Evolutionary conservation across 495 filamentous ascomycete genomes (phyloP), one percentile per base, ranked within the genome.

Genomic region (Penicillium odoratum): DNA sequence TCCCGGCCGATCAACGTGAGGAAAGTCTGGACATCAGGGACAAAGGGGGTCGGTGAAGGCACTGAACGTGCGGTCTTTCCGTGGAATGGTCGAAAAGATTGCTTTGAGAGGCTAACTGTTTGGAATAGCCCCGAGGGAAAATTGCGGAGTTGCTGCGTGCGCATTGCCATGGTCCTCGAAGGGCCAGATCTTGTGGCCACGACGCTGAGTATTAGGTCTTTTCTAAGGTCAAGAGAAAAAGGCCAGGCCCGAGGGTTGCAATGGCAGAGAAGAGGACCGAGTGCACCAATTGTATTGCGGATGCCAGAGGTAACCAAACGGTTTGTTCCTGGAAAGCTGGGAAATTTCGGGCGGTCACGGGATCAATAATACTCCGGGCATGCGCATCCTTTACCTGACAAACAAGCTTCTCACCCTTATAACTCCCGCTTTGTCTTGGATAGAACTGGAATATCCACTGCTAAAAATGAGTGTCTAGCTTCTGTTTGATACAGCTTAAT

Each of bases 11-110:
- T 98, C 31, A 96, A 73, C 6, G 82, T 89, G 56, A 98, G 89
- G 77, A 98, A 98, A 49, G 92, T 97, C 56, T 80, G 91, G 52
- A 89, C 83, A 66, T 98, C 88, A 10, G 94, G 94, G 48, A 97
- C 85, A 65, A 93, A 91, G 10, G 89, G 87, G 8, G 88, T 97
- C 5, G 91, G 85, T 8, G 75, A 53, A 3, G 93, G 93, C 48
- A 93, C 76, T 3, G 68, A 52, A n/a, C 63, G 61, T 9, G 56
- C 16, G 0, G 50, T 25, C 7, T 67, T 67, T 47, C 69, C 67
- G 55, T 76, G 72, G 25, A 78, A 55, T 11, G 61, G 63, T 55
- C 75, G 72, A 36, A 74, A 55, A 49, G 62, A 72, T 68, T 72
- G 68, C 34, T 57, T 63, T 46, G 67, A 64, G 28, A 70, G 56